Evolutionary conservation across 495 filamentous ascomycete species (phyloP), one percentile per base, ranked within the genome.

Genomic region (Tuber indicum): DNA sequence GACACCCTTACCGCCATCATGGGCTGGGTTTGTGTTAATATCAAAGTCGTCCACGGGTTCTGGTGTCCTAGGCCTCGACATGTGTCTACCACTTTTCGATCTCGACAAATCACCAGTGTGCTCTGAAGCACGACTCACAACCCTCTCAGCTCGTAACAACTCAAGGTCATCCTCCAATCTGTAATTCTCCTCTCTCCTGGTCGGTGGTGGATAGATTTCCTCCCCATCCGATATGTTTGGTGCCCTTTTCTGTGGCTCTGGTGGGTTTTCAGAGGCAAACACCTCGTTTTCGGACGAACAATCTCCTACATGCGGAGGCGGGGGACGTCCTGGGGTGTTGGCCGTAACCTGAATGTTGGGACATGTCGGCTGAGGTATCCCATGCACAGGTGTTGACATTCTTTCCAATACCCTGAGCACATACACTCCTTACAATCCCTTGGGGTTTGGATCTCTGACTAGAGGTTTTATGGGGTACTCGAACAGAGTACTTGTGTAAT

Each of bases 41-140:
- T 94, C 92, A 84, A 98, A 97, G 77, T 94, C 92, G 84, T 97
- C 94, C n/a, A 94, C 87, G 4, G 87, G 86, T 90, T 88, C 0
- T 88, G 85, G 41, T 85, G 86, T 88, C 71, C 88, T 86, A 1
- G 88, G 85, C 41, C 42, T 74, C 14, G 77, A 80, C 42, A 62
- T 75, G 32, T 77, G 10, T 77, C 85, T 43, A 79, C 82, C 81
- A 72, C 83, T 78, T 74, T 83, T 78, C 9, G 86, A 85, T 81
- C 87, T 76, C 76, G 84, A 58, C 84, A 84, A 75, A 75, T 82
- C 32, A 87, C 84, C 70, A 84, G 80, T 6, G 82, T 81, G 2
- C 83, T 78, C 8, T 84, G 86, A 45, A 86, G 84, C 89, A 82
- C 83, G 86, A 3, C 89, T 90, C 0, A 91, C 92, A 49, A 92